Evolutionary conservation across 495 filamentous ascomycete species (phyloP).

Genomic region (Aspergillus panamensis): DNA sequence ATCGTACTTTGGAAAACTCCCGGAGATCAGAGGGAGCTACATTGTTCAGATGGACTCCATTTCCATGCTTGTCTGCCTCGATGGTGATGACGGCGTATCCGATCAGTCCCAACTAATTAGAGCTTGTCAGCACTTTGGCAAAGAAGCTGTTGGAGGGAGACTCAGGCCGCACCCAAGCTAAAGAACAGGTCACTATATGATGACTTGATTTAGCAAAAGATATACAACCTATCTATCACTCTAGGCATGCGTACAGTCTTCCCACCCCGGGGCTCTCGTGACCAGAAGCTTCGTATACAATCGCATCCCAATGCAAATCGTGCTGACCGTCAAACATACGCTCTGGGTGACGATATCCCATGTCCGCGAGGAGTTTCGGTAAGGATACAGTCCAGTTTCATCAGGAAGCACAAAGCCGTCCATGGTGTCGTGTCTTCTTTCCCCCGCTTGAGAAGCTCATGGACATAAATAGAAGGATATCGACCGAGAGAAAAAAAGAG

Average conservation of each 20-base stretch:
- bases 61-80: conserved; percentile 24
- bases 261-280: conserved; percentile 25
- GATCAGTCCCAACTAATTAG: conserved; percentile 18
- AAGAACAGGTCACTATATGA: conserved; percentile 17
- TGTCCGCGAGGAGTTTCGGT: conserved; percentile 11
- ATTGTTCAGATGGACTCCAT: conserved; percentile 16
- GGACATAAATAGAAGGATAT: too few relatives aligned
- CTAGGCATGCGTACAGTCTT: conserved; percentile 29
- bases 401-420: background rate
- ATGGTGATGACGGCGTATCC: conserved; percentile 22
- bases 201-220: background rate
- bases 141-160: background rate
- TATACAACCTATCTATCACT: background rate
- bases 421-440: background rate
- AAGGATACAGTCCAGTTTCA: conserved; percentile 2
- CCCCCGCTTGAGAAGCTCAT: background rate
- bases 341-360: conserved; percentile 24
- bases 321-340: conserved; percentile 24
- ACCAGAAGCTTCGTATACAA: conserved; percentile 27
- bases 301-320: conserved; percentile 27
- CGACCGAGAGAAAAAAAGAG: too few relatives aligned
- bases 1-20: conserved; percentile 15
- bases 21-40: conserved; percentile 11
- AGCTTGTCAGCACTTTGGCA: background rate
- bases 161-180: conserved; percentile 27